Evolutionary conservation across 2,329 filamentous ascomycete species (phyloP), one percentile per base, ranked within the genome.

Genomic region (Sporothrix phasma): DNA sequence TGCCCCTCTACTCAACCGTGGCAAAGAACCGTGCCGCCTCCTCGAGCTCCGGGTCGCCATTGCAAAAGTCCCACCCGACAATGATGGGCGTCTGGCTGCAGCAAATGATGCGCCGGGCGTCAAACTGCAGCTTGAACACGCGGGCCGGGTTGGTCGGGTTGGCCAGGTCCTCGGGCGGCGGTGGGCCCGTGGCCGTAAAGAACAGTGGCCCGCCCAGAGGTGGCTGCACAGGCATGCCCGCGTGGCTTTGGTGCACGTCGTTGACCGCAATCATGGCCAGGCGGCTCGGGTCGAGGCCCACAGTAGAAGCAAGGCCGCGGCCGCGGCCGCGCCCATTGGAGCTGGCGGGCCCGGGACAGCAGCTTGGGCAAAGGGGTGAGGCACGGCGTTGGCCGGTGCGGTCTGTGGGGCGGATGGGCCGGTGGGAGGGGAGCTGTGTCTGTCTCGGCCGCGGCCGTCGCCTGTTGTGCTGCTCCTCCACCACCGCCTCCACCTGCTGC

Each of bases 51-150:
- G 83, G 76, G 68, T 99, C 92, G 4, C 85, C 88, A 69, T 92
- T 90, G 65, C 92, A 94, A 80, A 97, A 99, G 74, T 99, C 94
- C 94, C 94, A 99, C 0, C 92, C 94, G 0, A 97, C 91, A 71
- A 99, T 97, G 17, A 88, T 86, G 45, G 87, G 87, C 64, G 94
- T 91, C 74, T 97, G 92, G 68, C 89, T 94, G 73, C 93, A 97
- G 77, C 92, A 97, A 63, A 99, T 88, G 69, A 99, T 95, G 70
- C 92, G 87, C 24, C 92, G 84, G 0, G 92, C 90, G 73, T 99
- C 94, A 69, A 97, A 99, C 74, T 99, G 94, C 41, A 97, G 80
- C 76, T 99, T 99, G 80, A 97, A 99, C 3, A 99, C 89, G 26
- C 94, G 77, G 7, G 80, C 78, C 11, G 80, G 77, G 63, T 77